Conservation (phyloP, 768 basidiomycete genomes). For the Collybiopsis luxurians region DNA sequence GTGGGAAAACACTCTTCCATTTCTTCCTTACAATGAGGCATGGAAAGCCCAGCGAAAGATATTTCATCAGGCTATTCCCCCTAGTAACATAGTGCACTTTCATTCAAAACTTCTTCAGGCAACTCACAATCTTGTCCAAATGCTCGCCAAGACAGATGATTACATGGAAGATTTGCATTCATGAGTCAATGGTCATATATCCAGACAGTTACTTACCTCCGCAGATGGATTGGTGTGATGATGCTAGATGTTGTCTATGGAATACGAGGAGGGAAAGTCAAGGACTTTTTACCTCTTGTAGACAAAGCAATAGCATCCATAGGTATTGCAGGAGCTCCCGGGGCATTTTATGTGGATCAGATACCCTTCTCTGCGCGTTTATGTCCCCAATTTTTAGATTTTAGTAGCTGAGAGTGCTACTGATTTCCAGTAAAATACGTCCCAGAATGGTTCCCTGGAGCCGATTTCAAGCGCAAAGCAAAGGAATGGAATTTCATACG, state of each 20-base stretch:
- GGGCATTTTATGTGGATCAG: slow-evolving; percentile 31
- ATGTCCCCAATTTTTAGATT: not conserved
- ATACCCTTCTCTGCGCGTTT: slow-evolving; percentile 24
- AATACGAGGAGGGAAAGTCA: slow-evolving; percentile 11
- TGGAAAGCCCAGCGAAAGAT: slow-evolving; percentile 4
- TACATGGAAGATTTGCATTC: not conserved
- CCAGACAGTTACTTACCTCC: not conserved
- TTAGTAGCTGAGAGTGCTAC: not conserved
- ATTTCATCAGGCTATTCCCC: not conserved
- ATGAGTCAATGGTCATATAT: not conserved
- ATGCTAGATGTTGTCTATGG: slow-evolving; percentile 28
- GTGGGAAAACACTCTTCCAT: not conserved
- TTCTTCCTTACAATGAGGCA: not conserved
- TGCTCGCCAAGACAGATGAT: not conserved
- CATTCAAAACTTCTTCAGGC: not conserved
- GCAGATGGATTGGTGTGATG: slow-evolving; percentile 14
- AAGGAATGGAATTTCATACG: slow-evolving; percentile 27
- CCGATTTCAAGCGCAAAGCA: slow-evolving; percentile 43
- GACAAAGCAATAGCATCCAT: slow-evolving; percentile 11
- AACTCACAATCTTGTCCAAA: not conserved
- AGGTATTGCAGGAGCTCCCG: slow-evolving; percentile 14
- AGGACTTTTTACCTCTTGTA: not conserved
- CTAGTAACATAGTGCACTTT: not conserved
- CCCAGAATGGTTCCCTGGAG: slow-evolving; percentile 46
- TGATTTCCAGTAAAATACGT: slow-evolving; percentile 32